Conservation (phyloP, 2,329 filamentous ascomycete species). For the Penicillium vulpinum region DNA sequence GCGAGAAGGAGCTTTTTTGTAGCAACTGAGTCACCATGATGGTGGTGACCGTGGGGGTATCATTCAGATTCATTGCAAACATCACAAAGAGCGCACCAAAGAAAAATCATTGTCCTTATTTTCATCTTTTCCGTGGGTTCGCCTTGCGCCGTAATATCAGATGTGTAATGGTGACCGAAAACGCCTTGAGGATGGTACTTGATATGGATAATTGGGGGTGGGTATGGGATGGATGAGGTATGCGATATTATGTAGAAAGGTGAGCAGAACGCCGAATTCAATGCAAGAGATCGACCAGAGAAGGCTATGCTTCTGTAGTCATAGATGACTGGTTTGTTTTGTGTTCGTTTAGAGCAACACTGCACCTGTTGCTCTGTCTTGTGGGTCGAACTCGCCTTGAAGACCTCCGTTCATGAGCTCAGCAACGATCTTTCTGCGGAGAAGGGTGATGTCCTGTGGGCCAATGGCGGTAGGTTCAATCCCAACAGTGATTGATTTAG, state of each 20-base stretch:
- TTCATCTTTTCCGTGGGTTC: conserved; percentile 11
- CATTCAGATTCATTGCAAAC: conserved; percentile 23
- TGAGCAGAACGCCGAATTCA: not conserved
- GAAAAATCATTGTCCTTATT: conserved; percentile 4
- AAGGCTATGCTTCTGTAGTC: not conserved
- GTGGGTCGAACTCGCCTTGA: conserved; percentile 43
- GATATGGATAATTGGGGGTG: not conserved
- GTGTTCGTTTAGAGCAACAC: conserved; percentile 23
- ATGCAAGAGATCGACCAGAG: not conserved
- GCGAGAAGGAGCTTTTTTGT: not conserved
- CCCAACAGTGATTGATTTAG: conserved; percentile 49
- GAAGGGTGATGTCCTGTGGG: conserved; percentile 40
- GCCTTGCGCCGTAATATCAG: conserved; percentile 16
- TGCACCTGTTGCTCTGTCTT: conserved; percentile 16
- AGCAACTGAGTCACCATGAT: conserved; percentile 7
- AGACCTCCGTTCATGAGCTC: conserved; percentile 50
- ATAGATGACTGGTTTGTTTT: not conserved
- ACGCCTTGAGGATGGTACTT: not conserved
- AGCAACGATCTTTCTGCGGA: conserved; percentile 50
- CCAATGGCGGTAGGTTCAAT: conserved; percentile 46
- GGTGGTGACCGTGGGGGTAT: conserved; percentile 22
- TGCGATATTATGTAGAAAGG: not conserved
- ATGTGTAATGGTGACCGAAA: conserved; percentile 4
- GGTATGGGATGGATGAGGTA: not conserved
- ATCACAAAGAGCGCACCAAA: conserved; percentile 6